Conservation (phyloP, 2,329 filamentous ascomycete genomes). For the Incumbomyces lentus region DNA sequence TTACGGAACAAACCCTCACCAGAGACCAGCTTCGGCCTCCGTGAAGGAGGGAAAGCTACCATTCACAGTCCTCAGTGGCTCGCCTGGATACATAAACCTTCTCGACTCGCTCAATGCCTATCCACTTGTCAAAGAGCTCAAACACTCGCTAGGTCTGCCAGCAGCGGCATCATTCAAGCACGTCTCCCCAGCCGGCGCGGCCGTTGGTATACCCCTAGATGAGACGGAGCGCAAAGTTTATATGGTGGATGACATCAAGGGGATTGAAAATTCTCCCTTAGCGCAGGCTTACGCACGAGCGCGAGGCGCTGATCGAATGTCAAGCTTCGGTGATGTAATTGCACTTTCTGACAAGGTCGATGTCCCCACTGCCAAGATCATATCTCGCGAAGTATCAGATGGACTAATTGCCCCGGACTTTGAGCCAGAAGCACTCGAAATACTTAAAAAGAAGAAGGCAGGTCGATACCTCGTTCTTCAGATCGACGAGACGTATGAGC, state of each 20-base stretch:
- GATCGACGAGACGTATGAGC: constrained; percentile 80
- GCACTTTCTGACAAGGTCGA: constrained; percentile 87
- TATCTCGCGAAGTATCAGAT: constrained; percentile 94
- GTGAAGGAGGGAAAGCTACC: constrained; percentile 63
- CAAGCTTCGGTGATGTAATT: constrained; percentile 93
- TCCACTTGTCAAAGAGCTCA: constrained; percentile 93
- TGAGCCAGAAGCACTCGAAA: constrained; percentile 71
- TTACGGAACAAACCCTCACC: constrained; percentile 95
- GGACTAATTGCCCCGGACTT: constrained; percentile 90
- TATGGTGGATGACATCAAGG: constrained; percentile 92
- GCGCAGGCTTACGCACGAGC: constrained; percentile 95
- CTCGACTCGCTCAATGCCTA: constrained; percentile 94
- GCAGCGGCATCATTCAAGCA: constrained; percentile 98
- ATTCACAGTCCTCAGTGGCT: constrained; percentile 86
- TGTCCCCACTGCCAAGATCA: constrained; percentile 88
- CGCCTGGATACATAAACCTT: constrained; percentile 94
- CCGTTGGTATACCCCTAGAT: constrained; percentile 78
- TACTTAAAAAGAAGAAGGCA: constrained; percentile 95
- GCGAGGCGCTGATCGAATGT: constrained; percentile 94
- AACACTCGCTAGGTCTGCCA: constrained; percentile 72
- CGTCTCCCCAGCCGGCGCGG: constrained; percentile 90
- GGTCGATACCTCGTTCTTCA: constrained; percentile 93
- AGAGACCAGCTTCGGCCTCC: constrained; percentile 88
- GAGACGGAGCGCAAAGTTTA: constrained; percentile 92
- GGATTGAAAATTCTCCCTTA: constrained; percentile 72